A percentile compares a stretch with the other conserved stretches of the same genome.
Conservation (phyloP, 2,329 filamentous ascomycete species). For the Claviceps sp. region DNA sequence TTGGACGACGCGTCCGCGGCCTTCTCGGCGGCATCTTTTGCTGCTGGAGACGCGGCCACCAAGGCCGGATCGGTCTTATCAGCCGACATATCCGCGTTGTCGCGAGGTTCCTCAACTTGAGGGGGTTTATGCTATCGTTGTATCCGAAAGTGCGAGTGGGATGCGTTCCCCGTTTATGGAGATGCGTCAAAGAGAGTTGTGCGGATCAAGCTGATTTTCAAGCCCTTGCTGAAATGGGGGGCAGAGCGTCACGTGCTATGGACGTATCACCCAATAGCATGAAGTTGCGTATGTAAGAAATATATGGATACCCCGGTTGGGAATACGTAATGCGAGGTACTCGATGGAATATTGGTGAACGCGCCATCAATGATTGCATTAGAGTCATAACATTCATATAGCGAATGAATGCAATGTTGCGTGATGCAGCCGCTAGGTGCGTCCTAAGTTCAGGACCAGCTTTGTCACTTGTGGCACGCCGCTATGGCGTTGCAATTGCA, state of each 20-base stretch:
- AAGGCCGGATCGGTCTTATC: constrained; percentile 26
- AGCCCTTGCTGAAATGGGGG: background rate
- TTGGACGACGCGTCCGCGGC: constrained; percentile 13
- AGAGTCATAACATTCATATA: constrained; percentile 1
- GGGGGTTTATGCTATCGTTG: constrained; percentile 22
- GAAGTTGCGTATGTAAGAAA: background rate
- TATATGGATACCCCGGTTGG: background rate
- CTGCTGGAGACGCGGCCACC: constrained; percentile 15
- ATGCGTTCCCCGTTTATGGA: constrained; percentile 21
- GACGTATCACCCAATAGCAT: background rate
- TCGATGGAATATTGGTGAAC: background rate
- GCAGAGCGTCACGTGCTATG: background rate
- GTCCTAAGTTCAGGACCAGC: background rate
- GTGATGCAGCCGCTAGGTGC: background rate
- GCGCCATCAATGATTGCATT: constrained; percentile 1
- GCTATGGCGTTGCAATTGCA: background rate
- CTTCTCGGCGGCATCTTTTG: constrained; percentile 15
- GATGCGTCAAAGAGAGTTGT: constrained; percentile 17
- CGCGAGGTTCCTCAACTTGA: background rate
- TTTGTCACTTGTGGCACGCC: background rate
- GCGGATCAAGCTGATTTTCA: constrained; percentile 11
- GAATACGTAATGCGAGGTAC: background rate
- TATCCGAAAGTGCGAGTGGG: constrained; percentile 22
- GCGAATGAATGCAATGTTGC: background rate
- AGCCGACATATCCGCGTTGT: constrained; percentile 18